A percentile compares a stretch with the other conserved stretches of the same genome.
Evolutionary conservation across 2,329 filamentous ascomycete genomes (phyloP).

Genomic region (Hortaea werneckii): DNA sequence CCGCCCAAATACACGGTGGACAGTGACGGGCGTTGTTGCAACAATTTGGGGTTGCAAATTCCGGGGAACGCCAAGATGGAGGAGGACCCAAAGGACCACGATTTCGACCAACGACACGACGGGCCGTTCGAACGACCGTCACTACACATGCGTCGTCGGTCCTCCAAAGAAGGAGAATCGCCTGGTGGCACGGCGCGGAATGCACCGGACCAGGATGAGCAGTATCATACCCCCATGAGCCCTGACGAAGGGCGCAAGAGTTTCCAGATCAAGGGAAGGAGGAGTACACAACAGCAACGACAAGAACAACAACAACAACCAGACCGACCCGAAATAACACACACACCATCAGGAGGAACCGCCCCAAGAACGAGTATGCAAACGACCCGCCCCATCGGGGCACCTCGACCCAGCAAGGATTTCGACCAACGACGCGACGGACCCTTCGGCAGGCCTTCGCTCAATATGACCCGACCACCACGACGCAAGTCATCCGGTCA

Average conservation of each 20-base stretch:
- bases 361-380: constrained; percentile 11
- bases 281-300: constrained; percentile 6
- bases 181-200: neutral
- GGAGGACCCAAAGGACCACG: constrained; percentile 18
- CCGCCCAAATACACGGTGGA: too few relatives aligned
- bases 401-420: constrained; percentile 15
- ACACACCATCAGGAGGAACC: neutral
- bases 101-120: constrained; percentile 26
- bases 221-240: neutral
- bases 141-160: neutral
- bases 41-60: too few relatives aligned
- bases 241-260: neutral
- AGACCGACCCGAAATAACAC: neutral
- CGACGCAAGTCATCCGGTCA: constrained; percentile 16
- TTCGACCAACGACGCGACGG: constrained; percentile 23
- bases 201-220: neutral
- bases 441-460: constrained; percentile 22
- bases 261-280: constrained; percentile 2
- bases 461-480: constrained; percentile 16
- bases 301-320: neutral
- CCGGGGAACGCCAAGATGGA: constrained; percentile 6
- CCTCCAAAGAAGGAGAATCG: neutral
- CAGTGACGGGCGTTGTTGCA: too few relatives aligned
- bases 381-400: constrained; percentile 8
- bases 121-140: constrained; percentile 18